Evolutionary conservation across 148 eudicot genomes (phyloP), one percentile per base, ranked within the genome.

Genomic region (Dysphania ambrosioides): DNA sequence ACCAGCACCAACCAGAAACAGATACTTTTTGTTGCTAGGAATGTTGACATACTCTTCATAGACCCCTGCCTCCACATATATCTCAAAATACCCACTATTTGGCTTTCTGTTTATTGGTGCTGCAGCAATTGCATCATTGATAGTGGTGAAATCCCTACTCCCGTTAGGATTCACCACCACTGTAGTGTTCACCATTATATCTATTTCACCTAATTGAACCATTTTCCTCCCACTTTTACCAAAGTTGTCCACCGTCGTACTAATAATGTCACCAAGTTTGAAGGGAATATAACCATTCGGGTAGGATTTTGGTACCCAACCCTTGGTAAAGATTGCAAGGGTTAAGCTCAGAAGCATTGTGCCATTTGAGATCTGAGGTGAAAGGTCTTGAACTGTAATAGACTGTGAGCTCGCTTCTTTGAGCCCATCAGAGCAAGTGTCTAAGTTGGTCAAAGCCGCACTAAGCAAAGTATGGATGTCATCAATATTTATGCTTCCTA

Each of bases 1-100:
- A 15, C 89, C 89, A 63, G 84, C 89, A 15, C 89, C 87, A 27
- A 85, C 38, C 76, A 85, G 73, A 64, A 80, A 72, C 61, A 85
- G 63, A 42, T 78, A 76, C 16, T 66, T 80, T 69, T 82, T 82
- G 63, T 70, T 80, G 13, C 40, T 73, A 16, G 59, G 74, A 66
- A 80, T 70, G 47, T 47, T 56, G 18, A 85, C 80, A 63, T 85
- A 82, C 69, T 85, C 85, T 18, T 72, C 13, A 59, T 82, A 85
- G 1, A 75, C 68, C 2, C 88, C 88, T 7, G 78, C 64, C 47
- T 70, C 84, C 59, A 85, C 80, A 32, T 80, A 66, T 21, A 82
- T 82, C 23, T 79, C 77, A 65, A 66, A 85, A 64, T 79, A 82
- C 1, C 85, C 85, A 55, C 29, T 42, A 51, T 81, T 77, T 30